Base-by-base conservation (phyloP, 208 protist genomes). In the Crithidia brevicula region DNA sequence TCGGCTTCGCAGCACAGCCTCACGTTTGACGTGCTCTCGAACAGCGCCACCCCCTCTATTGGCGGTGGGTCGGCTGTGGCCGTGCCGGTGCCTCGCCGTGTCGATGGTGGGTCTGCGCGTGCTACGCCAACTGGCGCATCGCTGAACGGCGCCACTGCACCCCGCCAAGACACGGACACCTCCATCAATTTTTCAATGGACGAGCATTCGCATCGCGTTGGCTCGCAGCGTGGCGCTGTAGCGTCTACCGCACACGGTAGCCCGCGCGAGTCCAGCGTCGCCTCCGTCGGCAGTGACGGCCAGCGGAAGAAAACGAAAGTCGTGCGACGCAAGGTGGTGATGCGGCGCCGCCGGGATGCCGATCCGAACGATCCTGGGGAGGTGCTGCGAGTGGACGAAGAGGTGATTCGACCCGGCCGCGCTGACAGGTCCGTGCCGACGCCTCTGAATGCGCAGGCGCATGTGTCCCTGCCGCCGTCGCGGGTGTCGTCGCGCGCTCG, bases 401-500 rank as follows among this genome's bases (percentile, higher is more conserved):
- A 64, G 33, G 53, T 72, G 38, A 75, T 77, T 43, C 67, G 57
- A 4, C 77, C 70, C 15, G 67, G 67, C 9, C 71, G 77, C 27
- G 43, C 45, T 8, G 58, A 47, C 50, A 42, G 30, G 22, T 25
- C 67, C 36, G 51, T 53, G 11, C 13, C 43, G 6, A 15, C 47
- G 18, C 16, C 57, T 2, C 11, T 5, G 9, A 27, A 1, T 16
- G 2, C 22, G 0, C 33, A 15, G n/a, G 11, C 52, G 38, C 33
- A 20, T 16, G 5, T 57, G 34, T 52, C 76, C 1, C 67, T 63
- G 34, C 81, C 79, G 31, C 83, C 83, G 61, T 46, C 72, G 20
- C 71, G 79, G 9, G 33, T 85, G n/a, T 89, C 83, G 18, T 72
- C 79, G 2, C 79, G 79, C 1, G 78, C 83, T n/a, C 34, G 51